These are phyloP conservation scores for Cryptococcus jaspeensis DNA, from an alignment of 1,284 basidiomycete genomes.

Conservation along the genomic window DNA sequence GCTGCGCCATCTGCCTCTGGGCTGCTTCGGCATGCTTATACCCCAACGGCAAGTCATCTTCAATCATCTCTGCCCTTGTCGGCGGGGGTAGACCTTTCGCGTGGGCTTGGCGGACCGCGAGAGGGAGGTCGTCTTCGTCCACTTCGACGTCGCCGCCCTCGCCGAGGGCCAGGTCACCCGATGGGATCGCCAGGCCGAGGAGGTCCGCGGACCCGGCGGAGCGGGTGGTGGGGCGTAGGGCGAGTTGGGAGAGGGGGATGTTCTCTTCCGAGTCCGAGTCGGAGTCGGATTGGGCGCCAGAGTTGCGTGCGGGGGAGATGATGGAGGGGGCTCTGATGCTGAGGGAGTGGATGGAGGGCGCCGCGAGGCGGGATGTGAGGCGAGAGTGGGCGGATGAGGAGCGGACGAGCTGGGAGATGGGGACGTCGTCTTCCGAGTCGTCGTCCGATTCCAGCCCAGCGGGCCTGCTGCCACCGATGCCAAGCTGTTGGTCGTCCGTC, in stretches of 20 bases:
- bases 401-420: constrained; percentile 10
- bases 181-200: neutral
- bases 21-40: constrained; percentile 39
- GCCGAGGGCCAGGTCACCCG: neutral
- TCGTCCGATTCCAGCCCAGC: neutral
- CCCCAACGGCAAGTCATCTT: constrained; percentile 44
- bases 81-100: constrained; percentile 14
- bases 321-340: neutral
- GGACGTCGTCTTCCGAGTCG: constrained; percentile 16
- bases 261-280: neutral
- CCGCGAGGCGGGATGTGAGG: neutral
- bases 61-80: constrained; percentile 27
- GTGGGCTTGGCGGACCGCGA: constrained; percentile 15
- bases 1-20: constrained; percentile 9
- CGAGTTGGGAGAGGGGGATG: neutral
- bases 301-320: neutral
- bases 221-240: neutral
- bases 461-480: constrained; percentile 12
- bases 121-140: constrained; percentile 18
- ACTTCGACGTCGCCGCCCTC: constrained; percentile 7
- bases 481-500: constrained; percentile 35
- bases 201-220: neutral
- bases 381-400: constrained; percentile 2
- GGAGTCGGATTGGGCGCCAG: neutral
- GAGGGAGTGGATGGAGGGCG: neutral